phyloP scores from a whole-genome alignment of 768 basidiomycete genomes.

The Clavaria fumosa region DNA sequence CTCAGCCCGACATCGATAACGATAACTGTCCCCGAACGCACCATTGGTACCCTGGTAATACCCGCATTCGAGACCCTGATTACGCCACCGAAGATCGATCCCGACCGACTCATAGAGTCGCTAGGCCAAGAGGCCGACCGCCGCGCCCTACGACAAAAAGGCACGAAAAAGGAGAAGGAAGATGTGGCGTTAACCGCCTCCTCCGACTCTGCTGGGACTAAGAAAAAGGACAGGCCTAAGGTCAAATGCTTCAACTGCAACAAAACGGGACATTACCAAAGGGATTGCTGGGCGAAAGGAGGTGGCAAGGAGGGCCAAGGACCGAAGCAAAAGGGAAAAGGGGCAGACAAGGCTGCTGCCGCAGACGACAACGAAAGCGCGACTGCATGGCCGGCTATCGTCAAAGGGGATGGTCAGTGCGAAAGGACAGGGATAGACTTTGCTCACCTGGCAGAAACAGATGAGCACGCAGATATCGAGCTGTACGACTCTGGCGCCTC shows the following conservation, averaged over 20 bases:
- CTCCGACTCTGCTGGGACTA: constrained; percentile 3
- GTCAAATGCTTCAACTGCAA: no score
- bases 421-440: neutral
- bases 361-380: neutral
- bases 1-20: neutral
- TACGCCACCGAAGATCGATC: constrained; percentile 9
- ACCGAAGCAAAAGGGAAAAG: neutral
- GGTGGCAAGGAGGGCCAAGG: no score
- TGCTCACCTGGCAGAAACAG: neutral
- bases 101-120: constrained; percentile 13
- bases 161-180: constrained; percentile 13
- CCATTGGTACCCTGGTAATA: constrained; percentile 11
- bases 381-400: neutral
- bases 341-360: neutral
- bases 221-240: neutral
- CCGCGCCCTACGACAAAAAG: constrained; percentile 9
- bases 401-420: neutral
- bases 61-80: constrained; percentile 11
- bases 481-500: neutral
- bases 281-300: no score
- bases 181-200: constrained; percentile 14
- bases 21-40: neutral
- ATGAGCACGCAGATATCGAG: neutral
- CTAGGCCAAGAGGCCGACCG: constrained; percentile 17
- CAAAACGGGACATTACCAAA: no score